These are phyloP conservation scores for Rhynchospora tenuis DNA, from an alignment of 176 grass and related monocot species.

Conservation along the genomic window DNA sequence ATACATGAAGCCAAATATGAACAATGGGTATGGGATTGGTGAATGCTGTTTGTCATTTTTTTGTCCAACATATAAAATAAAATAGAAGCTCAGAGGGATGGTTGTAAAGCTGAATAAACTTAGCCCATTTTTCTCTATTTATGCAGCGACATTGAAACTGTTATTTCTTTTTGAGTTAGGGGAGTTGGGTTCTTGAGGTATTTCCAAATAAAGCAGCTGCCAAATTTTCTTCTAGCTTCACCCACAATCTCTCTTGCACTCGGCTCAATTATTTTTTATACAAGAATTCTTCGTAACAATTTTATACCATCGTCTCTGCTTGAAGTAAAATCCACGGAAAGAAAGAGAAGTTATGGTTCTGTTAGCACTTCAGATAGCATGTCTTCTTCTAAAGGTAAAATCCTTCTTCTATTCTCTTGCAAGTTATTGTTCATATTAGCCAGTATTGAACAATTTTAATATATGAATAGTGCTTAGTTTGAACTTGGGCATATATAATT, in stretches of 20 bases:
- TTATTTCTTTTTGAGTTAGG: slow-evolving; percentile 38
- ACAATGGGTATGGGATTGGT: not conserved
- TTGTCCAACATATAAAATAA: not conserved
- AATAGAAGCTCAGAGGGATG: not conserved
- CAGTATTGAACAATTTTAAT: not conserved
- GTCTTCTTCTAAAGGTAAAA: slow-evolving; percentile 1
- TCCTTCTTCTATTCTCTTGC: not conserved
- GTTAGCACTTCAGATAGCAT: slow-evolving; percentile 5
- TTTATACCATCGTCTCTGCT: slow-evolving; percentile 40
- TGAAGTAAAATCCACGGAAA: slow-evolving; percentile 22
- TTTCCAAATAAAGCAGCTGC: slow-evolving; percentile 94
- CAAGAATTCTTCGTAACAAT: slow-evolving; percentile 41
- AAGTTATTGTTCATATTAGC: not conserved
- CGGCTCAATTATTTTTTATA: slow-evolving; percentile 65
- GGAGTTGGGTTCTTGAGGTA: slow-evolving; percentile 94
- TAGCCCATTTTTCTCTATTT: not conserved
- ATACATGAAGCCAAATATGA: not conserved
- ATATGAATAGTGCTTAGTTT: not conserved
- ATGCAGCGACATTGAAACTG: not conserved
- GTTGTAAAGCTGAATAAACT: not conserved
- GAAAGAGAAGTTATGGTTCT: slow-evolving; percentile 37
- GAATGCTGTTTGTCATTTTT: not conserved
- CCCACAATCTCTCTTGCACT: slow-evolving; percentile 65
- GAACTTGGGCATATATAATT: not conserved
- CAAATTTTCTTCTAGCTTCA: slow-evolving; percentile 95